These are phyloP conservation scores for Arachis hypogaea DNA, from an alignment of 306 rosid species.

Conservation along the genomic window DNA sequence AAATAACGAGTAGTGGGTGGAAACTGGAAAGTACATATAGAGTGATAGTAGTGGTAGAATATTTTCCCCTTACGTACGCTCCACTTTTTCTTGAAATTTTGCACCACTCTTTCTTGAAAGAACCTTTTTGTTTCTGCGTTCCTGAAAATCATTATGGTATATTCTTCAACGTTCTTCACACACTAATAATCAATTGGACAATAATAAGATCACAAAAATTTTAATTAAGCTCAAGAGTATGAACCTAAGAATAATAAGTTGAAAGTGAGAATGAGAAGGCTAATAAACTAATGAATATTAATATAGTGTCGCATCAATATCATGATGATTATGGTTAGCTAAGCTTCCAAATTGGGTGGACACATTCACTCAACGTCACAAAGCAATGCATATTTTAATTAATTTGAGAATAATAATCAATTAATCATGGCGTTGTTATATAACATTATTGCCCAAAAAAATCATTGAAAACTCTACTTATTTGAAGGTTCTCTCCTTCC, in stretches of 20 bases:
- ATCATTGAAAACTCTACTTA: conserved; percentile 31
- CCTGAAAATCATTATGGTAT: not conserved
- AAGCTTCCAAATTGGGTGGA: conserved; percentile 31
- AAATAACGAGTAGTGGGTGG: not conserved
- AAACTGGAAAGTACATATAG: not conserved
- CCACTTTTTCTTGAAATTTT: not conserved
- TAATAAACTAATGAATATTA: no score
- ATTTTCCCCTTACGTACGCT: no score
- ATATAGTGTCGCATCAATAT: conserved; percentile 23
- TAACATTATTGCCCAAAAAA: conserved; percentile 27
- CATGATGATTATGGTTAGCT: conserved; percentile 24
- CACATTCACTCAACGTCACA: conserved; percentile 17
- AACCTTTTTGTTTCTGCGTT: not conserved
- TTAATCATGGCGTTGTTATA: conserved; percentile 30
- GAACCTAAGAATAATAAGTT: not conserved
- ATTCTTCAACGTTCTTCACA: not conserved
- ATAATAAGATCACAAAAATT: not conserved
- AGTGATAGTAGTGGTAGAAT: not conserved
- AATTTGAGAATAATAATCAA: not conserved
- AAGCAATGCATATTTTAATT: conserved; percentile 10
- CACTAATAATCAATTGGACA: not conserved
- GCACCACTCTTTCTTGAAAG: not conserved
- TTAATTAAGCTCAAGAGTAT: not conserved
- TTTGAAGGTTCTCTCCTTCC: not conserved
- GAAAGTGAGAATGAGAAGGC: not conserved